Percentiles rank a stretch among this genome's conserved stretches.
Conservation (phyloP, 1,284 basidiomycete species). For the Chondrostereum purpureum region DNA sequence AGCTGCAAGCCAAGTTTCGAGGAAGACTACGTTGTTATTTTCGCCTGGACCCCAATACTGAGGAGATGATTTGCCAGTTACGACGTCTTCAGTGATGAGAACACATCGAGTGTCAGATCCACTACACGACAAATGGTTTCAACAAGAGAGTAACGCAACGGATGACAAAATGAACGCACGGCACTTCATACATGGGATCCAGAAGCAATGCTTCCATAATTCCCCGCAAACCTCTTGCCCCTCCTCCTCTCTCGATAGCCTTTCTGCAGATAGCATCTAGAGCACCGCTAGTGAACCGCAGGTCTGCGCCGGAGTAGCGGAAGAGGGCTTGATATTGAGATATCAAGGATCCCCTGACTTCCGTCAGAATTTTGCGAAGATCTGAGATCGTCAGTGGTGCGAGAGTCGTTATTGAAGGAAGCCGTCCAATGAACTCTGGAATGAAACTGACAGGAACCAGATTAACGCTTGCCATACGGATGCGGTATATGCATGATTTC, state of each 20-base stretch:
- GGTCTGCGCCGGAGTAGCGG: constrained; percentile 73
- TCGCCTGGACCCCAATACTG: constrained; percentile 39
- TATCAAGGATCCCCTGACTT: constrained; percentile 85
- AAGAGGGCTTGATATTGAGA: constrained; percentile 87
- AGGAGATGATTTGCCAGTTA: constrained; percentile 30
- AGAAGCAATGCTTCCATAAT: constrained; percentile 81
- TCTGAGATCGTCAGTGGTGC: constrained; percentile 69
- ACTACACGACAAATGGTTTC: too few relatives aligned
- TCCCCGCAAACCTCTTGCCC: constrained; percentile 82
- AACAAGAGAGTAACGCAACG: too few relatives aligned
- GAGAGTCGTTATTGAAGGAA: constrained; percentile 84
- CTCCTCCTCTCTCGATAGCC: constrained; percentile 77
- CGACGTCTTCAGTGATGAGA: constrained; percentile 37
- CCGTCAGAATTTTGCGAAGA: constrained; percentile 83
- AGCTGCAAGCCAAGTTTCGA: constrained; percentile 43
- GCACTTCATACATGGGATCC: constrained; percentile 88
- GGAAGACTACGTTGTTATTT: constrained; percentile 30
- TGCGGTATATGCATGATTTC: constrained; percentile 6
- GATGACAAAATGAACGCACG: constrained; percentile 53
- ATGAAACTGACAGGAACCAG: constrained; percentile 56
- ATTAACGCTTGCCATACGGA: constrained; percentile 6
- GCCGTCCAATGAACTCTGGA: constrained; percentile 88
- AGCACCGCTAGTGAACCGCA: constrained; percentile 73
- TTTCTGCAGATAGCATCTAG: constrained; percentile 73
- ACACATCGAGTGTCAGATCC: constrained; percentile 39